These are phyloP conservation scores for Dillenia suffruticosa DNA, from an alignment of 164 flowering plant genomes.

Conservation along the genomic window DNA sequence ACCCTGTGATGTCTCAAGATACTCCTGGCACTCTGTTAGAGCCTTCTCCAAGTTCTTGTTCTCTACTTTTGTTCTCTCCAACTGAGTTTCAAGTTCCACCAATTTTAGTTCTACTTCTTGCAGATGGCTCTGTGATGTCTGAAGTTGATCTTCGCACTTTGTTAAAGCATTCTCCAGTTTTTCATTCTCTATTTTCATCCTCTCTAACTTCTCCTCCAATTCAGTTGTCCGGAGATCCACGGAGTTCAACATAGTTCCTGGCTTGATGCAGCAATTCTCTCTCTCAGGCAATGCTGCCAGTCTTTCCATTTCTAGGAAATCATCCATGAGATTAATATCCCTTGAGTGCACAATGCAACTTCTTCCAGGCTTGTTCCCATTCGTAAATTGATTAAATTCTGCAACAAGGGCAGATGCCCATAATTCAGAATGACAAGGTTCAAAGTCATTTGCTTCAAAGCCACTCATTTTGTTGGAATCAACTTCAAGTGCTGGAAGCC, in stretches of 20 bases:
- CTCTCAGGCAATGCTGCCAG: constrained; percentile 46
- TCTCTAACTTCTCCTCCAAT: constrained; percentile 39
- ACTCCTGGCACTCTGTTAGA: constrained; percentile 19
- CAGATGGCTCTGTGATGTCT: constrained; percentile 31
- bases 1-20: constrained; percentile 19
- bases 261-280: constrained; percentile 13
- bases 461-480: constrained; percentile 18
- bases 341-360: constrained; percentile 10
- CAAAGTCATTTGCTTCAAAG: constrained; percentile 13
- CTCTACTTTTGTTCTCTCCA: constrained; percentile 18
- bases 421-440: constrained; percentile 19
- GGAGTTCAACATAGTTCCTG: constrained; percentile 20
- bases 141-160: constrained; percentile 31
- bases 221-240: constrained; percentile 34
- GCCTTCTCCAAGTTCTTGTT: constrained; percentile 18
- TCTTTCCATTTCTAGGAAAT: constrained; percentile 55
- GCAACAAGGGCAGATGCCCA: constrained; percentile 14
- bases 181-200: constrained; percentile 39
- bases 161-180: constrained; percentile 39
- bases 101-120: constrained; percentile 42
- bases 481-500: constrained; percentile 13
- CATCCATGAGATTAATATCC: constrained; percentile 34
- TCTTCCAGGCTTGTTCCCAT: constrained; percentile 9
- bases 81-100: constrained; percentile 44
- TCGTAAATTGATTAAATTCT: constrained; percentile 18